Base-by-base conservation (phyloP, 2,329 filamentous ascomycete genomes). In the Cladosporium sp. region DNA sequence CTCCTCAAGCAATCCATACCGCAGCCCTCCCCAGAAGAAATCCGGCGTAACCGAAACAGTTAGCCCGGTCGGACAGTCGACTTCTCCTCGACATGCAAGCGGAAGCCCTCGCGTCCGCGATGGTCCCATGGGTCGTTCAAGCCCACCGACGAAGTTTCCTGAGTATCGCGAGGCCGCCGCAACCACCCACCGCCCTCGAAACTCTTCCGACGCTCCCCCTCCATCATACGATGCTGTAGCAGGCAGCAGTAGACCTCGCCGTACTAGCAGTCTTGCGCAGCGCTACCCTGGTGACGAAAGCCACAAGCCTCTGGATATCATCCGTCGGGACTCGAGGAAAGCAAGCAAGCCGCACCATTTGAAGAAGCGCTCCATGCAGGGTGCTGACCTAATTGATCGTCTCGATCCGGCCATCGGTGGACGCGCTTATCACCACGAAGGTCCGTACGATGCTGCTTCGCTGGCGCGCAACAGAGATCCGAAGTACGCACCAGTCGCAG, bases 371-470 rank as follows among this genome's bases (percentile, higher is more conserved):
- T 79, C 86, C 67, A 80, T 88, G 15, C 83, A 86, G 25, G 83
- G 82, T 47, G 83, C 90, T 1, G 92, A 97, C 72, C 80, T 81
- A 8, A 94, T 97, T 67, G 93, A 97, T 72, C 78, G 79, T 5
- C 84, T 97, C 1, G 93, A 96, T 70, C 80, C 78, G 55, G 77
- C 82, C 2, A 73, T 82, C n/a, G 82, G 83, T 55, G 82, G 83
- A 52, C 81, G 81, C 17, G 75, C 81, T 2, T 96, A 96, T 73
- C 93, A 97, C 73, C 93, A 97, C 68, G 90, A 88, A 63, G 92
- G 93, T 0, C 93, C 93, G 0, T 97, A 89, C 66, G 93, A 97
- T 71, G 90, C 92, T 9, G 88, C 90, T 2, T 80, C 90, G 55
- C 79, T 88, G 1, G 84, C 88, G 12, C 83, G 90, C 50, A 97